Percentiles rank a stretch among this genome's conserved stretches.
phyloP scores from a whole-genome alignment of 108 stramenopile genomes.

The Nitzschia palea region DNA sequence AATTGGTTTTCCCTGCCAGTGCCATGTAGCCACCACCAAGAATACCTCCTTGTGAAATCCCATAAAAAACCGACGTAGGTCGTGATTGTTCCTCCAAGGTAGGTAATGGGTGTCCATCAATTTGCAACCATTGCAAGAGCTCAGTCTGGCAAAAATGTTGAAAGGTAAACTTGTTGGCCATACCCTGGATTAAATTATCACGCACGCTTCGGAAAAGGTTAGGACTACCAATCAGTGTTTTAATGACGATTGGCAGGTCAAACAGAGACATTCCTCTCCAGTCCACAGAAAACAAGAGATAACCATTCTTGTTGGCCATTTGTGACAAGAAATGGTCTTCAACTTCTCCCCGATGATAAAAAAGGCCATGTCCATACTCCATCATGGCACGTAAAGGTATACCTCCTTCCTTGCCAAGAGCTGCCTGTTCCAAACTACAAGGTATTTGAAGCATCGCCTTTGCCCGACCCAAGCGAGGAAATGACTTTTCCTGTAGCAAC shows the following conservation, averaged over 20 bases:
- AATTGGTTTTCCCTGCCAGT: constrained; percentile 30
- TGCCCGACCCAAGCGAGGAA: constrained; percentile 32
- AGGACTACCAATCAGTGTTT: constrained; percentile 41
- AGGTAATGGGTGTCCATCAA: background rate
- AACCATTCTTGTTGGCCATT: constrained; percentile 61
- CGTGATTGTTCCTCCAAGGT: background rate
- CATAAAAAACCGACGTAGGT: constrained; percentile 57
- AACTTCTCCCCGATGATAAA: constrained; percentile 52
- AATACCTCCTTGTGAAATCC: constrained; percentile 80
- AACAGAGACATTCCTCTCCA: constrained; percentile 74
- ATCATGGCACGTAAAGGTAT: constrained; percentile 51
- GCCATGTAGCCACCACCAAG: constrained; percentile 66
- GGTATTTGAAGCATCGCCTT: constrained; percentile 73
- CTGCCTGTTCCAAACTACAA: constrained; percentile 44
- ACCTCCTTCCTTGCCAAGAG: constrained; percentile 3
- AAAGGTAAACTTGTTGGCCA: constrained; percentile 50
- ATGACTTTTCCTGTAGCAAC: background rate
- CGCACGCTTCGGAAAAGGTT: constrained; percentile 41
- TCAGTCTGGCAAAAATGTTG: constrained; percentile 50
- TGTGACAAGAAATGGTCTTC: constrained; percentile 19
- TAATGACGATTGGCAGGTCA: constrained; percentile 57
- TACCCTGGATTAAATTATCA: constrained; percentile 66
- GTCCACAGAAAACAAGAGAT: constrained; percentile 60
- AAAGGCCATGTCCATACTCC: constrained; percentile 82
- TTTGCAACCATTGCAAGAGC: constrained; percentile 25